Evolutionary conservation across 345 rosid species (phyloP).

Genomic region (Arabidopsis suecica): DNA sequence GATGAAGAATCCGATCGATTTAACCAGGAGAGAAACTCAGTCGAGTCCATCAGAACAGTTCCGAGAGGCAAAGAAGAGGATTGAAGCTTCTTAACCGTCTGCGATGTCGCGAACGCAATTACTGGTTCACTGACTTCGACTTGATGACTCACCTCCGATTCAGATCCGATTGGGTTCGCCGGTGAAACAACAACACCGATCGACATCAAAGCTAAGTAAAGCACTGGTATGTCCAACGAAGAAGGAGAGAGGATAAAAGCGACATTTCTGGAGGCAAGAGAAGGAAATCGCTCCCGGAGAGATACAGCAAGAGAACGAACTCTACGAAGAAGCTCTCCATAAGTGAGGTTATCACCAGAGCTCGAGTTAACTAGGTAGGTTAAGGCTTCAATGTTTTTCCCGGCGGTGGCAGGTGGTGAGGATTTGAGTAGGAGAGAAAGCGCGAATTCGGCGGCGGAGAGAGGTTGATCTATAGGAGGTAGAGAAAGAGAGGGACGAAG

Average conservation of each 20-base stretch:
- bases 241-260: constrained; percentile 72
- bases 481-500: constrained; percentile 56
- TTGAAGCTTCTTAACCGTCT: constrained; percentile 50
- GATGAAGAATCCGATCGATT: constrained; percentile 19
- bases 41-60: constrained; percentile 70
- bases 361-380: constrained; percentile 55
- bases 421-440: constrained; percentile 57
- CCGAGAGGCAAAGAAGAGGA: constrained; percentile 49
- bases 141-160: constrained; percentile 63
- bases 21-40: constrained; percentile 65
- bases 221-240: constrained; percentile 63
- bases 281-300: constrained; percentile 49
- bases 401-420: constrained; percentile 42
- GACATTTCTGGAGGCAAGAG: constrained; percentile 58
- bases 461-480: constrained; percentile 57
- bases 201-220: constrained; percentile 75
- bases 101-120: constrained; percentile 72
- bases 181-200: constrained; percentile 78
- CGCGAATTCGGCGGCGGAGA: constrained; percentile 56
- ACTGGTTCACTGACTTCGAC: constrained; percentile 60
- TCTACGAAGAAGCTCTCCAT: constrained; percentile 52
- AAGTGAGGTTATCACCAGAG: constrained; percentile 52
- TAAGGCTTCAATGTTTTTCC: constrained; percentile 36
- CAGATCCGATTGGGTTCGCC: constrained; percentile 69
- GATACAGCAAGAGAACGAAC: constrained; percentile 56